A percentile compares a stretch with the other conserved stretches of the same genome.
Conservation (phyloP, 2,329 filamentous ascomycete genomes). For the Microcyclospora tardicrescens region DNA sequence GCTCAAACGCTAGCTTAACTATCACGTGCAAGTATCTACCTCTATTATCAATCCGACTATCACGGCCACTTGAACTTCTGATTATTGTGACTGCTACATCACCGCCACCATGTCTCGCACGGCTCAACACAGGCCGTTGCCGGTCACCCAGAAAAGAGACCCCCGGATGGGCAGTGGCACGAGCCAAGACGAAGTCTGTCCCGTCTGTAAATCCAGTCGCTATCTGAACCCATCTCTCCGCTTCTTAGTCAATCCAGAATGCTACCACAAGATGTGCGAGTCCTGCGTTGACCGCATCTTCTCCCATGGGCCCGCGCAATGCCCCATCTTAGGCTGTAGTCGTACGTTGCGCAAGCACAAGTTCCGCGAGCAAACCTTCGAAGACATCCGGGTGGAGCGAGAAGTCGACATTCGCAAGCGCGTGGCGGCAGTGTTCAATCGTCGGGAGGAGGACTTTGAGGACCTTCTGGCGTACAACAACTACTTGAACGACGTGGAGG, state of each 20-base stretch:
- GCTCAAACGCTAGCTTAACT: neutral
- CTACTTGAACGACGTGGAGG: slow-evolving; percentile 86
- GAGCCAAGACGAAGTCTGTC: slow-evolving; percentile 55
- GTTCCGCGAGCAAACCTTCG: slow-evolving; percentile 82
- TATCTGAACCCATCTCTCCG: slow-evolving; percentile 91
- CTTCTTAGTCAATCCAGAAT: slow-evolving; percentile 95
- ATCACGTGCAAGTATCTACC: neutral
- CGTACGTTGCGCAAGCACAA: slow-evolving; percentile 73
- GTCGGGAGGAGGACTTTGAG: slow-evolving; percentile 82
- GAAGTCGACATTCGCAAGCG: slow-evolving; percentile 83
- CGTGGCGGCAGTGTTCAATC: slow-evolving; percentile 69
- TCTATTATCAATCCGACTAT: too few species aligned
- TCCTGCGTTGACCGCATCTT: slow-evolving; percentile 93
- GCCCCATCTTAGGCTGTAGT: slow-evolving; percentile 78
- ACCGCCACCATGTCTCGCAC: slow-evolving; percentile 19
- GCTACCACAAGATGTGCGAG: slow-evolving; percentile 98
- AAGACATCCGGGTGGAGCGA: slow-evolving; percentile 73
- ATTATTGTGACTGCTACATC: too few species aligned
- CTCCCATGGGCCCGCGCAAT: slow-evolving; percentile 78
- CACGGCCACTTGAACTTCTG: too few species aligned
- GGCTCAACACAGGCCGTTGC: slow-evolving; percentile 16
- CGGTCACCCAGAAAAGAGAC: slow-evolving; percentile 10
- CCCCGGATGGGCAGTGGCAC: slow-evolving; percentile 10
- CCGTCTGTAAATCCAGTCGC: slow-evolving; percentile 90
- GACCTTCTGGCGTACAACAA: slow-evolving; percentile 74